phyloP scores from a whole-genome alignment of 768 basidiomycete genomes.

The Mycena floridula region DNA sequence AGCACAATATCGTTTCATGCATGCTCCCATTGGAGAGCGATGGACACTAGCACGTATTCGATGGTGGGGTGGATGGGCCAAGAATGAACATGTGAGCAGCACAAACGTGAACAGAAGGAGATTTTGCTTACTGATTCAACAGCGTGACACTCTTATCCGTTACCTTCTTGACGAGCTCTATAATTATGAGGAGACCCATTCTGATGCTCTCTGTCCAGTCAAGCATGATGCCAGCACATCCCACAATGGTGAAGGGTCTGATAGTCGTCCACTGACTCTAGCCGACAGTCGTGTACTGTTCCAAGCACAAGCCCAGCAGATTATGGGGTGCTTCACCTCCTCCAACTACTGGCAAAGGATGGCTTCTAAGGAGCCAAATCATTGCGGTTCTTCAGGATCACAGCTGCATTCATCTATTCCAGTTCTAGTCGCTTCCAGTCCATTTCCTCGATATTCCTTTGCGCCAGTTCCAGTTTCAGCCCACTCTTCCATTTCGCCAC shows the following conservation, averaged over 20 bases:
- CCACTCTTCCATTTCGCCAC: neutral
- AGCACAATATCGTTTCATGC: slow-evolving; percentile 20
- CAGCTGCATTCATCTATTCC: neutral
- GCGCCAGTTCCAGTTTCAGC: neutral
- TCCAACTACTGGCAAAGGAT: neutral
- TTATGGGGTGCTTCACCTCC: neutral
- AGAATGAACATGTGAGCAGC: slow-evolving; percentile 5
- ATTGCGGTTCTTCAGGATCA: neutral
- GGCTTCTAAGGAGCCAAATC: neutral
- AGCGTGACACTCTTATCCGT: slow-evolving; percentile 15
- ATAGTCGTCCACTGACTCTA: neutral
- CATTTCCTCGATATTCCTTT: neutral
- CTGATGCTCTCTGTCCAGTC: slow-evolving; percentile 1
- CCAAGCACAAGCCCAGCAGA: neutral
- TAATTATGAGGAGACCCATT: neutral
- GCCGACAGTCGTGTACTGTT: neutral
- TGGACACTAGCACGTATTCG: slow-evolving; percentile 12
- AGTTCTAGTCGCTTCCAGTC: neutral
- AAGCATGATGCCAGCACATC: neutral
- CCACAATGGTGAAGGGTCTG: neutral
- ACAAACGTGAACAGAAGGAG: neutral
- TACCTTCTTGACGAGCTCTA: slow-evolving; percentile 17
- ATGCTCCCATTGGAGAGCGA: slow-evolving; percentile 6
- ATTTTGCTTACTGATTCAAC: neutral
- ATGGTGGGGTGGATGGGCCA: slow-evolving; percentile 19